Evolutionary conservation across 1,284 basidiomycete species (phyloP), one percentile per base, ranked within the genome.

Genomic region (Sphagnurus paluster): DNA sequence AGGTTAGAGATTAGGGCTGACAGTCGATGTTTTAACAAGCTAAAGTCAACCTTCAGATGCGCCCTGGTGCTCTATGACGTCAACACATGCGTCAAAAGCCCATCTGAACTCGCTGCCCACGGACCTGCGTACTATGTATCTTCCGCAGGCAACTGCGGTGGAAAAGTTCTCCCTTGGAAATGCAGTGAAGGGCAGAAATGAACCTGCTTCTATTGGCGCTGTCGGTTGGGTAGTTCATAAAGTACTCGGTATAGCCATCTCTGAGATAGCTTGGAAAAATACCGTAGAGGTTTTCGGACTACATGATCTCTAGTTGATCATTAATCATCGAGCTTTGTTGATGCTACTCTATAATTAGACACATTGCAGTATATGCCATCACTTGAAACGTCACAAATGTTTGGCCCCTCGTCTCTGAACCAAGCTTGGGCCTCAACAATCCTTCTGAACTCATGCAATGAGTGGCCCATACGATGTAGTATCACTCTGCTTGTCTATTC

Each of bases 1-100:
- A 36, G 87, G 89, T 84, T 35, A 46, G 17, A 23, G 20, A 23
- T 34, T 26, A 26, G 1, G 33, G 8, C 20, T 26, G 19, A 33
- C 42, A 34, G 3, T 16, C 13, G n/a, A 25, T 2, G n/a, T 8
- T 3, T 30, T 10, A 13, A 21, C 19, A 23, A 7, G n/a, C n/a
- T 20, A 16, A 9, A 29, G 16, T 17, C 11, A n/a, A 26, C 10
- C 19, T 10, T 9, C 48, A 89, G 90, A 92, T 65, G 81, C 87
- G 0, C 90, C 90, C 2, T 94, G 91, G 90, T 94, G 92, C 61
- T 79, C 84, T 2, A 76, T 90, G 65, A 87, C 87, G 4, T 74
- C 82, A 1, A 84, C 85, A 0, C 89, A 93, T 50, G 88, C 89
- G 2, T 91, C 89, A 0, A 74, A 79, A 49, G 43, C 63, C 5